phyloP scores from a whole-genome alignment of 768 basidiomycete genomes.

The Leccinum longicurvipes region DNA sequence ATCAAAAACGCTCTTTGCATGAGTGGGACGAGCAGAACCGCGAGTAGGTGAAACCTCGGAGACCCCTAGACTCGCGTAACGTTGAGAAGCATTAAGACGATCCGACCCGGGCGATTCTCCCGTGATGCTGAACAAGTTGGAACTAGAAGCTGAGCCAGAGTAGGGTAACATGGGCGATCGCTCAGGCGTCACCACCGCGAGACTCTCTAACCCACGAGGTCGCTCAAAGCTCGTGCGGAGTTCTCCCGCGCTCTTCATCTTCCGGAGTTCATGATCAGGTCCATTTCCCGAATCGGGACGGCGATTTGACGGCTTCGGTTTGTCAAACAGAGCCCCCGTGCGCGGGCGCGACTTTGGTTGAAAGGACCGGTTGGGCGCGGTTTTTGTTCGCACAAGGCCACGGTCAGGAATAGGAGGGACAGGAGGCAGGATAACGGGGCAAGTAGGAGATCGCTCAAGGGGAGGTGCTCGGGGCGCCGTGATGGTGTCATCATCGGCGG shows the following conservation, averaged over 20 bases:
- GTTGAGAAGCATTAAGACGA: conserved; percentile 41
- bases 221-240: conserved; percentile 44
- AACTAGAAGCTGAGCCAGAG: conserved; percentile 63
- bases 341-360: conserved; percentile 43
- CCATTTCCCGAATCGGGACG: conserved; percentile 36
- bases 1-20: conserved; percentile 50
- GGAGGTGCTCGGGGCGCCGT: conserved; percentile 57
- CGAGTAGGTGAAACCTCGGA: conserved; percentile 35
- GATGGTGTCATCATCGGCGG: conserved; percentile 69
- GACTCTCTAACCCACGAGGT: conserved; percentile 23
- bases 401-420: conserved; percentile 30
- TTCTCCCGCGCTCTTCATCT: conserved; percentile 88
- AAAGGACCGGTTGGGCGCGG: conserved; percentile 61
- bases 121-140: conserved; percentile 51
- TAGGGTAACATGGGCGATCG: conserved; percentile 48
- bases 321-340: conserved; percentile 27
- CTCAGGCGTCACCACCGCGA: conserved; percentile 33
- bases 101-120: conserved; percentile 33
- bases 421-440: conserved; percentile 38
- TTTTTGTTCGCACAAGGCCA: conserved; percentile 66
- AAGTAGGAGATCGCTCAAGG: conserved; percentile 50
- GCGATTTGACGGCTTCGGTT: conserved; percentile 16
- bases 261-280: conserved; percentile 62
- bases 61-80: conserved; percentile 68
- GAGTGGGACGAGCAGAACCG: conserved; percentile 35